A percentile compares a stretch with the other conserved stretches of the same genome.
Conservation (phyloP, 1,284 basidiomycete species). For the Tylopilus sp. region DNA sequence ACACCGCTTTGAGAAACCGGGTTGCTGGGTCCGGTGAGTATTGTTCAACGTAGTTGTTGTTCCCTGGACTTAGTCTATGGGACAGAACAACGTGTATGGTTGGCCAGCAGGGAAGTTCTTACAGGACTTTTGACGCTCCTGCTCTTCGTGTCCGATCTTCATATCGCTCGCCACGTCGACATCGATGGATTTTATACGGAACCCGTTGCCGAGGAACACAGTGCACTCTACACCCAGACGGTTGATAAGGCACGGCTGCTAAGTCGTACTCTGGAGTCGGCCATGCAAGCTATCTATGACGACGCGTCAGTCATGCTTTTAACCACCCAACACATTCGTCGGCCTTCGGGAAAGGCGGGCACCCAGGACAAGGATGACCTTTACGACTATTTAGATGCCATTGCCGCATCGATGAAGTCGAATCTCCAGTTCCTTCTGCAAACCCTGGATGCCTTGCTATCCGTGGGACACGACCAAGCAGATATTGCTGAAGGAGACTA, state of each 20-base stretch:
- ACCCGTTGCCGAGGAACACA: slow-evolving; percentile 36
- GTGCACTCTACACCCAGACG: slow-evolving; percentile 54
- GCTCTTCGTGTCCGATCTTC: slow-evolving; percentile 58
- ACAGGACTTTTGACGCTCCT: slow-evolving; percentile 56
- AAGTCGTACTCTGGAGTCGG: slow-evolving; percentile 64
- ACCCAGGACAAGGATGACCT: slow-evolving; percentile 36
- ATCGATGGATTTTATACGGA: slow-evolving; percentile 67
- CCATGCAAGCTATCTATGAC: slow-evolving; percentile 69
- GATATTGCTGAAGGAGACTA: slow-evolving; percentile 65
- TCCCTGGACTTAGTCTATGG: slow-evolving; percentile 10
- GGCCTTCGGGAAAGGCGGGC: slow-evolving; percentile 35
- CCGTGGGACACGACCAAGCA: slow-evolving; percentile 66
- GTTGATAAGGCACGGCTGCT: slow-evolving; percentile 62
- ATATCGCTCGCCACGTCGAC: slow-evolving; percentile 73
- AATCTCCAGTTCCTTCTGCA: slow-evolving; percentile 55
- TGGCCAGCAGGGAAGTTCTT: slow-evolving; percentile 46
- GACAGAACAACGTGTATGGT: slow-evolving; percentile 30
- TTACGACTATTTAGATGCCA: slow-evolving; percentile 46
- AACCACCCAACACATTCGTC: slow-evolving; percentile 50
- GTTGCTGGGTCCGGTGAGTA: slow-evolving; percentile 42
- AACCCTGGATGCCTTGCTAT: slow-evolving; percentile 56
- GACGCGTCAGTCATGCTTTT: slow-evolving; percentile 58
- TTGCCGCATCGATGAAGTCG: slow-evolving; percentile 47
- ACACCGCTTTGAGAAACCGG: slow-evolving; percentile 37
- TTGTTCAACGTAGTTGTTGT: background rate